phyloP scores from a whole-genome alignment of 2,329 filamentous ascomycete species.

The Aspergillus sp. region DNA sequence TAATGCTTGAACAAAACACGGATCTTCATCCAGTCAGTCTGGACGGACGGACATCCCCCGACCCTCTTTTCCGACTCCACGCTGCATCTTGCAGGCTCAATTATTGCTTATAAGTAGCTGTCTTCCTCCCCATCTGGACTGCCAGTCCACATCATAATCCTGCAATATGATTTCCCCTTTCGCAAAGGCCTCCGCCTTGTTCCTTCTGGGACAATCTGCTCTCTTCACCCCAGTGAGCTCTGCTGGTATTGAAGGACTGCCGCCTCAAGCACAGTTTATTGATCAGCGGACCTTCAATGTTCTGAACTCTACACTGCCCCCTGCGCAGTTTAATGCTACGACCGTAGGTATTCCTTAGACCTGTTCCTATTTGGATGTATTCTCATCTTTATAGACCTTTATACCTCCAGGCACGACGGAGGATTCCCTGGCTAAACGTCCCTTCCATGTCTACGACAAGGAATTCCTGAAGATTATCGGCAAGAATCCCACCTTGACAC shows the following conservation, averaged over 20 bases:
- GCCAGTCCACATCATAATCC: too few species aligned
- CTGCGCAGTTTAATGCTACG: background rate
- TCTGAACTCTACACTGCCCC: background rate
- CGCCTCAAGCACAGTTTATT: background rate
- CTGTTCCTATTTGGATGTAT: too few species aligned
- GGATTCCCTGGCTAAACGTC: background rate
- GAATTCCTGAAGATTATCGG: background rate
- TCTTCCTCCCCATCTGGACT: too few species aligned
- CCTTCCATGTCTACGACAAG: background rate
- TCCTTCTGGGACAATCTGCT: too few species aligned
- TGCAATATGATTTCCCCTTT: too few species aligned
- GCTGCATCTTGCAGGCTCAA: too few species aligned
- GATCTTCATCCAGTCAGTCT: too few species aligned
- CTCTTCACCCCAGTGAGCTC: constrained; percentile 19
- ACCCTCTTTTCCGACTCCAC: too few species aligned
- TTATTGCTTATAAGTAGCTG: too few species aligned
- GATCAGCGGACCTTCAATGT: background rate
- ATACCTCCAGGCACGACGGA: background rate
- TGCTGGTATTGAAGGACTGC: constrained; percentile 29
- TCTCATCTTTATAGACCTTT: background rate
- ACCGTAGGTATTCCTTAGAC: background rate
- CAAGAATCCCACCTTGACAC: background rate
- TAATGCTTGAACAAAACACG: too few species aligned
- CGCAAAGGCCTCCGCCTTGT: too few species aligned
- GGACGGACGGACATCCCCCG: too few species aligned